These are phyloP conservation scores for Tolypocladium amazonense DNA, from an alignment of 2,329 filamentous ascomycete species.

Conservation along the genomic window DNA sequence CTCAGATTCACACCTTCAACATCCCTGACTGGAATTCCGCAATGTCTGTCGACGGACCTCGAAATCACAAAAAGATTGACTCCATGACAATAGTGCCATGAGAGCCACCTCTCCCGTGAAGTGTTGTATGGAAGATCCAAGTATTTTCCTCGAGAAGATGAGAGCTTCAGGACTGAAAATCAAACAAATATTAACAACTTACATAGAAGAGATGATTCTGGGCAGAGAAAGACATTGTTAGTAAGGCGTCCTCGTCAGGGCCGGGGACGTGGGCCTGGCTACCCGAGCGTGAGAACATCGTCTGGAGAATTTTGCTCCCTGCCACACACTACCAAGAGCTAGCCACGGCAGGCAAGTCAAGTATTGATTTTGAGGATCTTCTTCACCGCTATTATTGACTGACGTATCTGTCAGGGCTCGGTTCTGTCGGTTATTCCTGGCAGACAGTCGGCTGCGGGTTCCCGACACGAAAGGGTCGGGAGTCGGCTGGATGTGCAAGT, in stretches of 20 bases:
- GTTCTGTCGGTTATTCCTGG: not conserved
- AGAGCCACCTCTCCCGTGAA: too few species aligned
- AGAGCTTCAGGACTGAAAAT: too few species aligned
- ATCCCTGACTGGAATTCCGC: not conserved
- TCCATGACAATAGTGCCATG: not conserved
- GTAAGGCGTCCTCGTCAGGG: not conserved
- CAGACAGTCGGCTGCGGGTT: not conserved
- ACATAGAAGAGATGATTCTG: not conserved
- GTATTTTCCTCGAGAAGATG: not conserved
- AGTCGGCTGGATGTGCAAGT: not conserved
- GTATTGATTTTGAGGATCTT: too few species aligned
- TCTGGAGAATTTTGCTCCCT: not conserved
- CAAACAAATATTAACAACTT: not conserved
- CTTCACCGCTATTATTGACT: not conserved
- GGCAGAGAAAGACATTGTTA: not conserved
- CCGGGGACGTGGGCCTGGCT: not conserved
- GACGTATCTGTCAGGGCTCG: not conserved
- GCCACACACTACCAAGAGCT: not conserved
- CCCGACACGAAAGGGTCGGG: not conserved
- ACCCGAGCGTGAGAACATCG: not conserved
- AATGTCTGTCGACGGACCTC: constrained; percentile 3
- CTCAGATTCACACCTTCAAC: too few species aligned
- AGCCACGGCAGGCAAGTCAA: not conserved
- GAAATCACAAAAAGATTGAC: constrained; percentile 8
- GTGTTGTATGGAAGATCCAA: not conserved